Evolutionary conservation across 768 basidiomycete species (phyloP).

Genomic region (Russula dissimulans): DNA sequence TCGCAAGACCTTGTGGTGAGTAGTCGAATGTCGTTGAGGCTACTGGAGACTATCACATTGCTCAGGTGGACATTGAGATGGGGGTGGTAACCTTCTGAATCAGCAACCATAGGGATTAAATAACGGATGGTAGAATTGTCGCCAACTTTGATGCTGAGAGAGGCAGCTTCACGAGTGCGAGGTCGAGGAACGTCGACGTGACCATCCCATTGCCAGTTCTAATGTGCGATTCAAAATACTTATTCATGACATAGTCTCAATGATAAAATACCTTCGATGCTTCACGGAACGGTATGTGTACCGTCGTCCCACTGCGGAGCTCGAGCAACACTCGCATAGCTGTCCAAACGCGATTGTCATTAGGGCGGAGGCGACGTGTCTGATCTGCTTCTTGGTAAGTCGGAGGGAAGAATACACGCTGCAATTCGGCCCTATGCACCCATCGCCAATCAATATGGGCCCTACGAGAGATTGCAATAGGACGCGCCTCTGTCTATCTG

Average conservation of each 20-base stretch:
- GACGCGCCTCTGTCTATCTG: constrained; percentile 78
- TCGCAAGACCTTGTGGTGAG: constrained; percentile 70
- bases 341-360: constrained; percentile 79
- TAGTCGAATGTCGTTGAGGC: constrained; percentile 80
- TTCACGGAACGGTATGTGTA: constrained; percentile 89
- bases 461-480: background rate
- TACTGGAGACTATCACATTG: constrained; percentile 66
- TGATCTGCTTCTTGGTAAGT: constrained; percentile 56
- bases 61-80: constrained; percentile 77
- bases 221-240: background rate
- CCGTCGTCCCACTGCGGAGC: constrained; percentile 62
- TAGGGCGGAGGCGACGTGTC: constrained; percentile 53
- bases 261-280: constrained; percentile 60
- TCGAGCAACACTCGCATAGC: constrained; percentile 74
- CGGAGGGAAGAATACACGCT: constrained; percentile 75
- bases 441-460: constrained; percentile 29
- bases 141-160: constrained; percentile 64
- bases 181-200: constrained; percentile 38
- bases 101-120: constrained; percentile 71
- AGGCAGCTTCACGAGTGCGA: constrained; percentile 55
- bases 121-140: constrained; percentile 83
- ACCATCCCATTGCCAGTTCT: constrained; percentile 95
- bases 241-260: background rate
- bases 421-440: constrained; percentile 43
- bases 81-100: constrained; percentile 66